A percentile compares a stretch with the other conserved stretches of the same genome.
Evolutionary conservation across 768 basidiomycete genomes (phyloP).

Genomic region (Paxillus ammoniavirescens): DNA sequence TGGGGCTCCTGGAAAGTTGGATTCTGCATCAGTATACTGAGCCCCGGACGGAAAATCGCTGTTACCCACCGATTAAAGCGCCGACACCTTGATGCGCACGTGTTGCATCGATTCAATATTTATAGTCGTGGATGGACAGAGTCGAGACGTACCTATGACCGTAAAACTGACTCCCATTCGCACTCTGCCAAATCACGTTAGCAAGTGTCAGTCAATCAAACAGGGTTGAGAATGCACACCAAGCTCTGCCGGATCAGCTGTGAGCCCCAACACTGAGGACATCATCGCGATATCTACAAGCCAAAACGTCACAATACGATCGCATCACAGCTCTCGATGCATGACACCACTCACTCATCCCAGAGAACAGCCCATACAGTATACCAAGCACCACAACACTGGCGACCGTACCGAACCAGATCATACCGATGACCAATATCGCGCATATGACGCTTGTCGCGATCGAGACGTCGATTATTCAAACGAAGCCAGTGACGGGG

Average conservation of each 20-base stretch:
- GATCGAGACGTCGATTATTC: constrained; percentile 44
- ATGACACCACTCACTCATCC: constrained; percentile 33
- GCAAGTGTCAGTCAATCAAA: constrained; percentile 5
- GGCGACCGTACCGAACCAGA: constrained; percentile 37
- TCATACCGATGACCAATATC: constrained; percentile 43
- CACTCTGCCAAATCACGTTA: constrained; percentile 12
- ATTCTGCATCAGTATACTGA: background rate
- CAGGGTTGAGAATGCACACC: constrained; percentile 24
- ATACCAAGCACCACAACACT: constrained; percentile 42
- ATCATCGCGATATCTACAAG: constrained; percentile 36
- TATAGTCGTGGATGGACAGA: background rate
- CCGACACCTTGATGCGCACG: constrained; percentile 18
- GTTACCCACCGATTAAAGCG: constrained; percentile 16
- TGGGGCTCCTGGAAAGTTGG: constrained; percentile 45
- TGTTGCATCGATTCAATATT: too few relatives aligned
- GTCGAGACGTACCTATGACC: constrained; percentile 33
- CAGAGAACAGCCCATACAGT: constrained; percentile 51
- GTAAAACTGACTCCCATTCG: constrained; percentile 50
- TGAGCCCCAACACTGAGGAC: constrained; percentile 45
- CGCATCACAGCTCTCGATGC: background rate
- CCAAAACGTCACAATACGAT: background rate
- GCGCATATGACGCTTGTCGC: constrained; percentile 32
- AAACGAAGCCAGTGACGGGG: constrained; percentile 37
- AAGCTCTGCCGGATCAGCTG: constrained; percentile 48
- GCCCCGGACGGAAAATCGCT: background rate